Percentiles rank a stretch among this genome's conserved stretches.
Conservation (phyloP, 352 stramenopile species). For the Pythium sp. region DNA sequence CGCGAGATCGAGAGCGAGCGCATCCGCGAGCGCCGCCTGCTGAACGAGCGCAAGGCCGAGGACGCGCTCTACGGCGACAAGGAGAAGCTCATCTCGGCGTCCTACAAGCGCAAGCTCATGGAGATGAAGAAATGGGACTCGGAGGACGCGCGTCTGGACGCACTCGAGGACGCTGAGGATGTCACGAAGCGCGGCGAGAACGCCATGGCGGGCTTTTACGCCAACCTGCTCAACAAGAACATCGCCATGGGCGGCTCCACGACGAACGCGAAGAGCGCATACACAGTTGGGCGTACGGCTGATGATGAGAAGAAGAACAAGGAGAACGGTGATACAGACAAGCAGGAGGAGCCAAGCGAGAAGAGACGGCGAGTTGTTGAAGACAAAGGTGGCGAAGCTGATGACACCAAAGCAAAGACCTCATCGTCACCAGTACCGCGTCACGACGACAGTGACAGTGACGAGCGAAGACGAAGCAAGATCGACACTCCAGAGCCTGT, state of each 20-base stretch:
- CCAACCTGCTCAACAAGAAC: constrained; percentile 90
- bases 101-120: constrained; percentile 91
- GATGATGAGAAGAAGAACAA: background rate
- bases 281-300: constrained; percentile 49
- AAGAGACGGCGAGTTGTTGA: constrained; percentile 20
- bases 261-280: constrained; percentile 68
- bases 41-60: constrained; percentile 83
- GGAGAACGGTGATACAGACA: constrained; percentile 5
- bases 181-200: constrained; percentile 67
- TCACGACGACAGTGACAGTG: constrained; percentile 1
- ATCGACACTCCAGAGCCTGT: background rate
- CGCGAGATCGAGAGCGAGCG: constrained; percentile 88
- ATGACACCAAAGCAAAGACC: background rate
- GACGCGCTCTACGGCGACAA: constrained; percentile 84
- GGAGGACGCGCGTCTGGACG: constrained; percentile 66
- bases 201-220: constrained; percentile 88
- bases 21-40: constrained; percentile 79
- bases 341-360: constrained; percentile 12
- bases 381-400: background rate
- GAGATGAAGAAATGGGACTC: constrained; percentile 88
- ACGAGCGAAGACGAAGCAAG: background rate
- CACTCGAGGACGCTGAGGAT: constrained; percentile 65
- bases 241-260: constrained; percentile 88
- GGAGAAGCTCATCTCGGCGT: constrained; percentile 89
- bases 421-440: background rate